Evolutionary conservation across 768 basidiomycete species (phyloP).

Genomic region (Suillus ampliporus): DNA sequence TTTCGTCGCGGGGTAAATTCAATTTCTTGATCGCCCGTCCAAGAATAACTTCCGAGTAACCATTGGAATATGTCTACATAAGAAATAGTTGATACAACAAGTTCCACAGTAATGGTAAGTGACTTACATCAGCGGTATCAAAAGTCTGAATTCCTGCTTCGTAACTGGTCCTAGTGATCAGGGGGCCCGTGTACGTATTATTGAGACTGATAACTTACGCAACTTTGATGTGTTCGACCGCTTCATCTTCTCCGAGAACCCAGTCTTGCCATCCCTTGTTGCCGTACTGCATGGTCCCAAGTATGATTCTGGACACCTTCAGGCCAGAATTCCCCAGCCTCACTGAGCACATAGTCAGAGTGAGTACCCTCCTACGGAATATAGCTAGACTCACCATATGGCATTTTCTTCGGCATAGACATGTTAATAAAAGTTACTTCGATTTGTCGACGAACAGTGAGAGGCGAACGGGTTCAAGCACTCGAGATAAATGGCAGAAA

Average conservation of each 20-base stretch:
- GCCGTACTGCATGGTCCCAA: conserved; percentile 55
- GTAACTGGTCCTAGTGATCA: conserved; percentile 28
- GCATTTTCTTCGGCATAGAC: conserved; percentile 32
- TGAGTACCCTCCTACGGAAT: neutral
- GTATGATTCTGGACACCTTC: conserved; percentile 55
- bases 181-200: neutral
- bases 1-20: conserved; percentile 71
- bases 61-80: conserved; percentile 73
- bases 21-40: conserved; percentile 75
- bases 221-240: conserved; percentile 50
- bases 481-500: neutral
- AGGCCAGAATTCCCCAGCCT: conserved; percentile 54
- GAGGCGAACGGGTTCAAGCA: neutral
- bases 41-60: conserved; percentile 66
- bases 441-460: neutral
- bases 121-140: conserved; percentile 39
- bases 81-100: neutral
- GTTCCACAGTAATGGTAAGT: neutral
- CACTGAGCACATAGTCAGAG: conserved; percentile 27
- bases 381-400: conserved; percentile 35
- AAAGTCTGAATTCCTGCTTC: conserved; percentile 43
- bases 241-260: conserved; percentile 54
- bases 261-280: conserved; percentile 56
- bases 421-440: conserved; percentile 13
- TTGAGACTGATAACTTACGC: conserved; percentile 41